phyloP scores from a whole-genome alignment of 192 early-diverging fungal genomes.

The Mortierella hygrophila region DNA sequence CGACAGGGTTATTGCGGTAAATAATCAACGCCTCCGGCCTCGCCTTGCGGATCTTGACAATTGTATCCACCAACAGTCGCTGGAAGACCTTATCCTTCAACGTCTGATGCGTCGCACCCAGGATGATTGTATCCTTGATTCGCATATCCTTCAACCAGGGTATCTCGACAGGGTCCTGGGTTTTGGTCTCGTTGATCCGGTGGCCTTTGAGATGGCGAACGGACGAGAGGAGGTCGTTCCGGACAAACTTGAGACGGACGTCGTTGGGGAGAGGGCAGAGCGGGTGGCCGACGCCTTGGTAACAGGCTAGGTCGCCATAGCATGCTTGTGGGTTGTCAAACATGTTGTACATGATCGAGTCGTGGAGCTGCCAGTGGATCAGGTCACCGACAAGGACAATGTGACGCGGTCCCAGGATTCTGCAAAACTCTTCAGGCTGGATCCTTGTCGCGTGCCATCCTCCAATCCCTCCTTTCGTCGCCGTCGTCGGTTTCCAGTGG shows the following conservation, averaged over 20 bases:
- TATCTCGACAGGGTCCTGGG: slow-evolving; percentile 58
- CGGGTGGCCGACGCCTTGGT: slow-evolving; percentile 49
- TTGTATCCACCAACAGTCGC: slow-evolving; percentile 35
- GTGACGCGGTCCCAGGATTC: slow-evolving; percentile 52
- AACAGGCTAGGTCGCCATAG: slow-evolving; percentile 67
- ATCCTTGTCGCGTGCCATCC: slow-evolving; percentile 43
- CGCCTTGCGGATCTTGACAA: slow-evolving; percentile 52
- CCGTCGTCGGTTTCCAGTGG: slow-evolving; percentile 27
- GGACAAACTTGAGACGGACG: slow-evolving; percentile 53
- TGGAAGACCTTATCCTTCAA: slow-evolving; percentile 57
- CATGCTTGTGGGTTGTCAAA: slow-evolving; percentile 66
- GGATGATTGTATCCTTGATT: slow-evolving; percentile 58
- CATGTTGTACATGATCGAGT: slow-evolving; percentile 65
- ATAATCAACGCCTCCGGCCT: slow-evolving; percentile 60
- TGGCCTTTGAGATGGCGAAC: slow-evolving; percentile 5
- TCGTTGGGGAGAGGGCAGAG: slow-evolving; percentile 43
- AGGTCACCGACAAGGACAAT: slow-evolving; percentile 66
- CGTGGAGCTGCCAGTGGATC: slow-evolving; percentile 66
- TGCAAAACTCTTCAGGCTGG: slow-evolving; percentile 55
- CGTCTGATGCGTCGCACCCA: slow-evolving; percentile 58
- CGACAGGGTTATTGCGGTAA: slow-evolving; percentile 63
- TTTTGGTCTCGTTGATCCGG: slow-evolving; percentile 35
- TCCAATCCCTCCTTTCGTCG: neutral
- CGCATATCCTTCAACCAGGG: slow-evolving; percentile 53
- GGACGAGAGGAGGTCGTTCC: slow-evolving; percentile 64